phyloP scores from a whole-genome alignment of 495 filamentous ascomycete species.

The Aspergillus heteromorphus region DNA sequence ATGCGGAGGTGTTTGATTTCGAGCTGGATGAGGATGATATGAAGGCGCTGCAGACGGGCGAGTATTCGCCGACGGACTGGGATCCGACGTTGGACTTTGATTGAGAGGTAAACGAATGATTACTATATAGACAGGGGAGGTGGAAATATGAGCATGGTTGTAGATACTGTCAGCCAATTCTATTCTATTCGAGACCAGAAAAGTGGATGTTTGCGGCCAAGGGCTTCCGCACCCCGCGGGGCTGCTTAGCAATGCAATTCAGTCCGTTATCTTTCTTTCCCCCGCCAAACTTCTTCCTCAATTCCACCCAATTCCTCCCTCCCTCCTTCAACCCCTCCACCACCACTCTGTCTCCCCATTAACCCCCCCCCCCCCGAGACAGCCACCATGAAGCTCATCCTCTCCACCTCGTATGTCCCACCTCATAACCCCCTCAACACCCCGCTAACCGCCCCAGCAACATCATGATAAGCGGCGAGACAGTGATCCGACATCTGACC shows the following conservation, averaged over 20 bases:
- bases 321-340: neutral
- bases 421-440: conserved; percentile 6
- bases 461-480: conserved; percentile 71
- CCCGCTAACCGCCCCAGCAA: conserved; percentile 51
- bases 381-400: conserved; percentile 65
- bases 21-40: conserved; percentile 60
- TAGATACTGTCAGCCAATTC: no score
- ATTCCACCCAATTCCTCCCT: neutral
- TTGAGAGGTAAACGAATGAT: no score
- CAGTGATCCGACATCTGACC: conserved; percentile 70
- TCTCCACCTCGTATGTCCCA: conserved; percentile 73
- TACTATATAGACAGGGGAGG: neutral
- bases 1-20: conserved; percentile 77
- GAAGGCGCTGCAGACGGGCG: conserved; percentile 49
- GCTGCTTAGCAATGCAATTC: conserved; percentile 27
- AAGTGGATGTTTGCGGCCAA: neutral
- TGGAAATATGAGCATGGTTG: neutral
- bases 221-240: conserved; percentile 4
- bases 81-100: conserved; percentile 53
- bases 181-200: neutral
- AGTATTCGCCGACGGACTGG: conserved; percentile 56
- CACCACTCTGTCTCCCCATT: no score
- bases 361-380: neutral
- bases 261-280: neutral
- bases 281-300: neutral